Evolutionary conservation across 495 filamentous ascomycete genomes (phyloP).

Genomic region (Aspergillus homomorphus): DNA sequence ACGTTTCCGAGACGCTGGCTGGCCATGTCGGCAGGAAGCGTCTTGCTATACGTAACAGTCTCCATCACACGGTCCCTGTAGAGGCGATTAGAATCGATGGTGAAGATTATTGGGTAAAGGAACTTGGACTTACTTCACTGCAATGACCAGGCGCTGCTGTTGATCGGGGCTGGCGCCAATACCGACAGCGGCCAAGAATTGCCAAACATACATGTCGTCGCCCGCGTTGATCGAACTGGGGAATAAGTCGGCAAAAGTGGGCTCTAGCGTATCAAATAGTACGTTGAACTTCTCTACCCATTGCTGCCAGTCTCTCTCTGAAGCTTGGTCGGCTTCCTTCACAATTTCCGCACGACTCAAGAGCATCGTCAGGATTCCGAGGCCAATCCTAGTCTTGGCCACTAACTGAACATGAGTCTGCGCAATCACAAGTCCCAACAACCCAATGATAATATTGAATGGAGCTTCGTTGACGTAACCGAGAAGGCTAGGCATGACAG

Average conservation of each 20-base stretch:
- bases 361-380: slow-evolving; percentile 90
- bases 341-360: slow-evolving; percentile 90
- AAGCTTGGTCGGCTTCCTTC: slow-evolving; percentile 68
- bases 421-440: slow-evolving; percentile 78
- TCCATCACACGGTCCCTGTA: slow-evolving; percentile 90
- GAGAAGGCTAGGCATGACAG: slow-evolving; percentile 87
- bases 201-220: slow-evolving; percentile 95
- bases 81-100: slow-evolving; percentile 18
- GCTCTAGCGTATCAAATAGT: slow-evolving; percentile 85
- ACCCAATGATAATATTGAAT: slow-evolving; percentile 82
- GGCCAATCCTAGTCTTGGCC: slow-evolving; percentile 77
- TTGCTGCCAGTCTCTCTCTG: slow-evolving; percentile 71
- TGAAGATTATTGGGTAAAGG: background rate
- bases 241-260: slow-evolving; percentile 78
- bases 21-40: slow-evolving; percentile 79
- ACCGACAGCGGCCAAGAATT: slow-evolving; percentile 91
- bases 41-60: slow-evolving; percentile 81
- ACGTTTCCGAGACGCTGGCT: slow-evolving; percentile 81
- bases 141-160: slow-evolving; percentile 88
- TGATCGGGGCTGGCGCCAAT: slow-evolving; percentile 89
- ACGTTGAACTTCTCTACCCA: slow-evolving; percentile 81
- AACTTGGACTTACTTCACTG: slow-evolving; percentile 69
- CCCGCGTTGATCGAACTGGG: slow-evolving; percentile 75
- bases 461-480: slow-evolving; percentile 86
- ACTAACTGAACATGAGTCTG: slow-evolving; percentile 76